Evolutionary conservation across 2,329 filamentous ascomycete species (phyloP), one percentile per base, ranked within the genome.

Genomic region (Pseudogymnoascus sp.): DNA sequence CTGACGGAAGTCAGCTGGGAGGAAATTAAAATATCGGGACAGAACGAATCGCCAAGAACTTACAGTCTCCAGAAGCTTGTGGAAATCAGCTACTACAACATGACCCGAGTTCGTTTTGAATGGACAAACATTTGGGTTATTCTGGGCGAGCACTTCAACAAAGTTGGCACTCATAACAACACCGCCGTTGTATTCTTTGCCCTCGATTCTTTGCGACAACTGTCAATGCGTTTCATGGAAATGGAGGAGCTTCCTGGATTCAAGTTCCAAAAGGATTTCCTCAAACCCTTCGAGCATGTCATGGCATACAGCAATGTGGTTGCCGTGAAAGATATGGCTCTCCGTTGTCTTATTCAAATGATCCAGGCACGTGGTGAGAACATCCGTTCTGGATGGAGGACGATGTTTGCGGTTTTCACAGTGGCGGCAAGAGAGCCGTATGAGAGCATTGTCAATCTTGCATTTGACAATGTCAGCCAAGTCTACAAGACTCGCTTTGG

Each of bases 31-130:
- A 96, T 94, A 3, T 97, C 94, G 0, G 94, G 94, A 0, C 91
- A 93, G 63, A 97, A 93, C 72, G 94, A 99, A 65, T 95, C 91
- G 21, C 94, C 94, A 10, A 86, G 95, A 62, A 99, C 93, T 7
- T 99, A 97, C 81, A 97, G 92, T 77, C 79, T 99, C 66, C 94
- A 99, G 73, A 99, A 99, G 76, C 85, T 99, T 66, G 95, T 99
- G 14, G 94, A 99, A 76, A 97, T 99, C 75, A 96, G 91, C 74
- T 97, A 96, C 76, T 99, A 99, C 84, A 99, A 99, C 78, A 99
- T 99, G 94, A 92, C 91, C 64, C 87, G 94, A 80, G 93, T 99
- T 37, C 89, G 94, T 70, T 97, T 97, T 70, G 94, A 99, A 74
- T 99, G 94, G 94, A 95, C 90, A 11, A 93, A 89, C 70, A 96